These are phyloP conservation scores for Epichloe glyceriae DNA, from an alignment of 2,329 filamentous ascomycete species.

Conservation along the genomic window DNA sequence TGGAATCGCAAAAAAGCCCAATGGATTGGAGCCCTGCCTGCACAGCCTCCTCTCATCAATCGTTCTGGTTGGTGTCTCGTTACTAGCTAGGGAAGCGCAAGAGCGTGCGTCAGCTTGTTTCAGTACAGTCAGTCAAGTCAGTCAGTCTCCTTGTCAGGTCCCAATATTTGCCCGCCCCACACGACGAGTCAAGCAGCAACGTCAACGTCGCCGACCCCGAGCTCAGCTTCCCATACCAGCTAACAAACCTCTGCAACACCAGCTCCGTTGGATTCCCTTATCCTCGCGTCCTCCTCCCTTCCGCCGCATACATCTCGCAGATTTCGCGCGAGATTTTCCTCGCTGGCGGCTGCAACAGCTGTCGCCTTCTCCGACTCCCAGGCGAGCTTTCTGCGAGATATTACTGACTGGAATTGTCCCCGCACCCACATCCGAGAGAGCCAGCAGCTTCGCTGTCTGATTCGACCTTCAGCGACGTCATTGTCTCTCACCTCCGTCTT, in stretches of 20 bases:
- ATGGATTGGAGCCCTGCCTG: background rate
- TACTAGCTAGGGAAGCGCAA: background rate
- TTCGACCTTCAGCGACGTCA: background rate
- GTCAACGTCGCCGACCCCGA: slow-evolving; percentile 7
- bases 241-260: slow-evolving; percentile 6
- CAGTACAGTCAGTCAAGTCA: too few relatives aligned
- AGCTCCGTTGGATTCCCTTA: background rate
- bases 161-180: slow-evolving; percentile 1
- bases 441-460: background rate
- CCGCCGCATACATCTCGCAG: background rate
- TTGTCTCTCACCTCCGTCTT: background rate
- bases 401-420: background rate
- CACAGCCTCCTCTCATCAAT: background rate
- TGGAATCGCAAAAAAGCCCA: too few relatives aligned
- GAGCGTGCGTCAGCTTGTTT: background rate
- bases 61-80: background rate
- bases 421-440: background rate
- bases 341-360: background rate
- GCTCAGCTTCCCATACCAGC: slow-evolving; percentile 5
- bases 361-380: background rate
- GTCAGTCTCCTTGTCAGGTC: background rate
- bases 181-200: slow-evolving; percentile 3
- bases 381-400: background rate
- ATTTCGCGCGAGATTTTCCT: background rate
- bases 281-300: background rate